Evolutionary conservation across 768 basidiomycete species (phyloP).

Genomic region (Psilocybe cyanescens): DNA sequence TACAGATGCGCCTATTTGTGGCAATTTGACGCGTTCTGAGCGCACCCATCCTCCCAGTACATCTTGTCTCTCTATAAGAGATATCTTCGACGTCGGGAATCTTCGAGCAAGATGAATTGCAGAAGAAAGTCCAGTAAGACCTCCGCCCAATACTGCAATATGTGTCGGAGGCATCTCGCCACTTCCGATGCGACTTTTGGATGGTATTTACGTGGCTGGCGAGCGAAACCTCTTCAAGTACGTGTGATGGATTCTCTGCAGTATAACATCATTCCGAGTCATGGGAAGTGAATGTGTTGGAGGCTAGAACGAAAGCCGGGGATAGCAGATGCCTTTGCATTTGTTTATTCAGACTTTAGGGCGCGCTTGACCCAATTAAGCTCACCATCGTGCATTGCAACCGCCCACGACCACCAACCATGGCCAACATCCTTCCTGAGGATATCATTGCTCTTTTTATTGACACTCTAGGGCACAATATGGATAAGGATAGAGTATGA

Average conservation of each 20-base stretch:
- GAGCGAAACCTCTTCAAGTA: neutral
- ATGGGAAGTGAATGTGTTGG: neutral
- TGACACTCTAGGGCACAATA: too few relatives aligned
- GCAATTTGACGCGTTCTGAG: conserved; percentile 56
- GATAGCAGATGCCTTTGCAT: neutral
- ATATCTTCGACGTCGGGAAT: conserved; percentile 62
- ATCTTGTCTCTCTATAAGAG: conserved; percentile 67
- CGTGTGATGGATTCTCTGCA: neutral
- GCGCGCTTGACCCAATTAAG: too few relatives aligned
- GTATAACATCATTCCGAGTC: neutral
- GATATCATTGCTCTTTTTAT: too few relatives aligned
- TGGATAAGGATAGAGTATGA: too few relatives aligned
- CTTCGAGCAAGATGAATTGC: conserved; percentile 77
- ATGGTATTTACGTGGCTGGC: neutral
- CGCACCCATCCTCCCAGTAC: conserved; percentile 88
- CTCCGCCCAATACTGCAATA: conserved; percentile 79
- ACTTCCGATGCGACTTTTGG: neutral
- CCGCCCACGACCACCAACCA: too few relatives aligned
- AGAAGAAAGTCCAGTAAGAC: conserved; percentile 79
- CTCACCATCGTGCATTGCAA: too few relatives aligned
- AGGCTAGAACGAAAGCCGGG: neutral
- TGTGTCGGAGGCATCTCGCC: conserved; percentile 25
- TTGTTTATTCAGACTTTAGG: neutral
- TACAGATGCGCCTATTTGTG: conserved; percentile 34
- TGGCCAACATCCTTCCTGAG: too few relatives aligned